phyloP scores from a whole-genome alignment of 495 filamentous ascomycete genomes.

The Tuber calosporum region DNA sequence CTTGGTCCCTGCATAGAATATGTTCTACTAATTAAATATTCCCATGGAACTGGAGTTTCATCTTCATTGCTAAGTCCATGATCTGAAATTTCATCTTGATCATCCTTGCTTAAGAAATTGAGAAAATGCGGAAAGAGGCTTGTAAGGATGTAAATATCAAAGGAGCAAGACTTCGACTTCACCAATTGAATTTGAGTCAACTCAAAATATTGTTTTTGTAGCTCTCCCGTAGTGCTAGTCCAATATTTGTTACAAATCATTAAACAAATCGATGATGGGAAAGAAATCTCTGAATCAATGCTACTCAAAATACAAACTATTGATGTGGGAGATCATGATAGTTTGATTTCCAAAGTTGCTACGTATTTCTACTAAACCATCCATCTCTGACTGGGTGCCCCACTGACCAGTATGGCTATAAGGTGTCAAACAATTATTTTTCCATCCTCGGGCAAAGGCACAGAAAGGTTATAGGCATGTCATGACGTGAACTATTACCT shows the following conservation, averaged over 20 bases:
- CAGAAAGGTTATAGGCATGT: neutral
- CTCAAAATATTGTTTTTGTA: constrained; percentile 19
- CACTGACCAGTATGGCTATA: neutral
- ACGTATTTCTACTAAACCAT: neutral
- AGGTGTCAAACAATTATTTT: neutral
- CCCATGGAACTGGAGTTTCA: constrained; percentile 17
- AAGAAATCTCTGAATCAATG: constrained; percentile 16
- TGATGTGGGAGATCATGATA: constrained; percentile 3
- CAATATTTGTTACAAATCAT: constrained; percentile 18
- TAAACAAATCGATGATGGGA: constrained; percentile 14
- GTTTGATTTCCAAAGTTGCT: constrained; percentile 14
- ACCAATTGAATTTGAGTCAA: constrained; percentile 16
- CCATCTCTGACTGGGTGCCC: neutral
- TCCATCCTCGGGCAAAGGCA: neutral
- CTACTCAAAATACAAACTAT: constrained; percentile 11
- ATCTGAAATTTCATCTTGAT: constrained; percentile 7
- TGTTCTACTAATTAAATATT: constrained; percentile 7
- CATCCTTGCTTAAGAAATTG: constrained; percentile 5
- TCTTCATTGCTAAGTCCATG: constrained; percentile 10
- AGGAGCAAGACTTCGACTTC: constrained; percentile 8
- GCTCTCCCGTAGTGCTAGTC: constrained; percentile 2
- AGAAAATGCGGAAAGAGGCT: neutral
- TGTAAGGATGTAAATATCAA: neutral
- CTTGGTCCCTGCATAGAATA: constrained; percentile 6
- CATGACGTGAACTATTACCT: neutral